Evolutionary conservation across 139 green algal species (phyloP).

Genomic region (Penium margaritaceum): DNA sequence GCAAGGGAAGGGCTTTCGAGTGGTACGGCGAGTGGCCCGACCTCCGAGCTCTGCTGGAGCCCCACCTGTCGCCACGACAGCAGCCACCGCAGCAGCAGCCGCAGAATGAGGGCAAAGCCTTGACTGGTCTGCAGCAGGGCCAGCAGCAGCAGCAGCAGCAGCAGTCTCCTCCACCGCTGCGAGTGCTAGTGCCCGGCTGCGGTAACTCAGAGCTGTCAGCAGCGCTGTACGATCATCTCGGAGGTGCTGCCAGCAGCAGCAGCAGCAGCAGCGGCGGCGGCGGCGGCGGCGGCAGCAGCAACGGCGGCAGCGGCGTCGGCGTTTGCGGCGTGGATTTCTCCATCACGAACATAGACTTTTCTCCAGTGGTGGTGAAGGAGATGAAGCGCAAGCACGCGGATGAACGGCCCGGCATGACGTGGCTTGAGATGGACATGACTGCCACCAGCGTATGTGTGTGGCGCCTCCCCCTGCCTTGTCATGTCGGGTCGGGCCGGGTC

Average conservation of each 20-base stretch:
- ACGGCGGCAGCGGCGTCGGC: not conserved
- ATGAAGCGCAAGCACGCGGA: constrained; percentile 57
- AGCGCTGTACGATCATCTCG: constrained; percentile 54
- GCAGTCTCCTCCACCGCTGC: not conserved
- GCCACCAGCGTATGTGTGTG: constrained; percentile 33
- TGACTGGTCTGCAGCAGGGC: no score
- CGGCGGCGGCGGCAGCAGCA: not conserved
- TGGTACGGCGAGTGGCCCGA: constrained; percentile 57
- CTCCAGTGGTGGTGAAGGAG: constrained; percentile 46
- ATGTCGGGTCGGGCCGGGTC: no score
- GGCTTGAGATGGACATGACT: constrained; percentile 64
- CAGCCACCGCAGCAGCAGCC: no score
- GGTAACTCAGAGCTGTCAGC: constrained; percentile 60
- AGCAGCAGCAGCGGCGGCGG: not conserved
- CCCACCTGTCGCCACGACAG: not conserved
- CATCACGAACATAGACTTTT: constrained; percentile 63
- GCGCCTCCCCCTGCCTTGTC: no score
- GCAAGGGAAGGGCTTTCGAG: constrained; percentile 50
- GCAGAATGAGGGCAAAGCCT: no score
- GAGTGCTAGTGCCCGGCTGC: constrained; percentile 47
- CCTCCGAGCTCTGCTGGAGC: constrained; percentile 5
- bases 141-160: no score
- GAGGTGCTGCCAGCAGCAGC: not conserved
- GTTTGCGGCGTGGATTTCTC: not conserved
- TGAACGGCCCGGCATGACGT: constrained; percentile 53